These are phyloP conservation scores for Paecilomyces variotii DNA, from an alignment of 2,329 filamentous ascomycete genomes.

Conservation along the genomic window DNA sequence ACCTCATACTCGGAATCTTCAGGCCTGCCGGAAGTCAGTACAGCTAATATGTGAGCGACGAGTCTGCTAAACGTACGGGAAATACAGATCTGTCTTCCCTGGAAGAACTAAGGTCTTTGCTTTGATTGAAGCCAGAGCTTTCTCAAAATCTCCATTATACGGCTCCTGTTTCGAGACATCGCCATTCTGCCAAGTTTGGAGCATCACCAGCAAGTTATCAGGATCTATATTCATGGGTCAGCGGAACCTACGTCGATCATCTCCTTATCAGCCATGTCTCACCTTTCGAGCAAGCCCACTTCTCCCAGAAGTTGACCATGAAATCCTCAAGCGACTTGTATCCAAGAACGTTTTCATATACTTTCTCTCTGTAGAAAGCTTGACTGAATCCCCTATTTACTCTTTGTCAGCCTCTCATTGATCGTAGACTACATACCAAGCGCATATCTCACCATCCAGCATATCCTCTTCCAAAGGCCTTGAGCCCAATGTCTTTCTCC, in stretches of 20 bases:
- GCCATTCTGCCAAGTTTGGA: slow-evolving; percentile 69
- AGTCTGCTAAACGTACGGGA: slow-evolving; percentile 47
- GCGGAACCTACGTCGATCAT: background rate
- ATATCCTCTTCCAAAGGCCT: slow-evolving; percentile 66
- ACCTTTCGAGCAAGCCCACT: slow-evolving; percentile 62
- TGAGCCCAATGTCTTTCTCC: slow-evolving; percentile 52
- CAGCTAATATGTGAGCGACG: slow-evolving; percentile 2
- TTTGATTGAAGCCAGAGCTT: slow-evolving; percentile 61
- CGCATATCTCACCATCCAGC: slow-evolving; percentile 52
- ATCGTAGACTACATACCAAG: too few relatives aligned
- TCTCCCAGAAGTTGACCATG: slow-evolving; percentile 67
- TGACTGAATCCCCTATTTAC: slow-evolving; percentile 62
- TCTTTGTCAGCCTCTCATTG: background rate
- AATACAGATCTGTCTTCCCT: slow-evolving; percentile 68
- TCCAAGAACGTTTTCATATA: slow-evolving; percentile 58
- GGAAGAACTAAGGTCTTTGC: slow-evolving; percentile 66
- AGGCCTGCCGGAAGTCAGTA: slow-evolving; percentile 39
- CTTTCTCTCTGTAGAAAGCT: slow-evolving; percentile 63
- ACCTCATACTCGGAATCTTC: slow-evolving; percentile 74
- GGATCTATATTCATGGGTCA: slow-evolving; percentile 44
- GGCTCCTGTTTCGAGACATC: slow-evolving; percentile 62
- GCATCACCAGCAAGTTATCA: slow-evolving; percentile 66
- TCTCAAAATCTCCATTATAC: slow-evolving; percentile 59
- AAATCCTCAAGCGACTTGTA: slow-evolving; percentile 66
- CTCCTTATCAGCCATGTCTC: background rate